These are phyloP conservation scores for Fragaria vesca DNA, from an alignment of 306 rosid species.

Conservation along the genomic window DNA sequence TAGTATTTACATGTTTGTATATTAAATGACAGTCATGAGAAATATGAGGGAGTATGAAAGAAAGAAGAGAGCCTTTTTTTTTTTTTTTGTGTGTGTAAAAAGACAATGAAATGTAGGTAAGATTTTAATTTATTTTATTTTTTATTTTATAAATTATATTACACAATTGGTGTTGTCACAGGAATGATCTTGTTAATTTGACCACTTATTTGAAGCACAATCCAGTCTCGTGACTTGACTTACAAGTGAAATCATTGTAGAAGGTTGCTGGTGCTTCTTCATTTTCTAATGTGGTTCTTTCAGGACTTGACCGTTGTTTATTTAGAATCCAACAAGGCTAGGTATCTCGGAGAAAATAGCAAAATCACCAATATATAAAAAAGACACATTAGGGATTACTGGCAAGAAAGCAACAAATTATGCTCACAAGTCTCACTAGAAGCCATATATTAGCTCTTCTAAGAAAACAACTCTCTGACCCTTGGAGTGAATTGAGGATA, in stretches of 20 bases:
- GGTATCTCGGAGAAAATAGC: not conserved
- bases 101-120: too few species aligned
- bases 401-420: not conserved
- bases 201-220: conserved; percentile 1
- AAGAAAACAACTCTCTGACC: not conserved
- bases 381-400: not conserved
- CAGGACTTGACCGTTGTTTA: not conserved
- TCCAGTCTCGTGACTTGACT: conserved; percentile 8
- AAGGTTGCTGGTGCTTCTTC: not conserved
- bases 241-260: not conserved
- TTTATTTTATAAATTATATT: not conserved
- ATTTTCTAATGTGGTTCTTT: not conserved
- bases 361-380: not conserved
- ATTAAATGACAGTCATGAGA: not conserved
- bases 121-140: too few species aligned
- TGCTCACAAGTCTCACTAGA: not conserved
- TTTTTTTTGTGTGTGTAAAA: too few species aligned
- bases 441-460: not conserved
- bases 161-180: not conserved
- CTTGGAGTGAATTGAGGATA: not conserved
- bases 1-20: too few species aligned
- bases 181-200: not conserved
- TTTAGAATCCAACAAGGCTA: not conserved
- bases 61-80: too few species aligned
- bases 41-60: too few species aligned